Percentiles rank a stretch among this genome's conserved stretches.
phyloP scores from a whole-genome alignment of 495 filamentous ascomycete genomes.

The Hypoxylon lienhwacheense region DNA sequence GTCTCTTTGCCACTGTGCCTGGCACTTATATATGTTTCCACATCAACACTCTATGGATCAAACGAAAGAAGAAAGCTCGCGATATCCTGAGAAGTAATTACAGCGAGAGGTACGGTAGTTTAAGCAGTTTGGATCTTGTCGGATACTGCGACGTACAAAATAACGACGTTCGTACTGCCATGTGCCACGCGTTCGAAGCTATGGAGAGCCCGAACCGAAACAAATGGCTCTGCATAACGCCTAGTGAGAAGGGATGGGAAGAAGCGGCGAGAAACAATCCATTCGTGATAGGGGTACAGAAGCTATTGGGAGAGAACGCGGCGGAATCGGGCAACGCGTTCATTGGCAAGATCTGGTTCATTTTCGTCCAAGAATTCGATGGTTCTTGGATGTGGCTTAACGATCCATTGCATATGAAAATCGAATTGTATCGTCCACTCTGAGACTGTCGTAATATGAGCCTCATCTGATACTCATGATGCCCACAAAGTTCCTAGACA shows the following conservation, averaged over 20 bases:
- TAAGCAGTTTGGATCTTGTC: neutral
- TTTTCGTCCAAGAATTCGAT: neutral
- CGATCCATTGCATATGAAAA: neutral
- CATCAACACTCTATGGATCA: neutral
- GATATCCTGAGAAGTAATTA: conserved; percentile 3
- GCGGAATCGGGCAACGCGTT: neutral
- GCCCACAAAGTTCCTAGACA: too few species aligned
- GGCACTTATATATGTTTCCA: neutral
- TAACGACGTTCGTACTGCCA: neutral
- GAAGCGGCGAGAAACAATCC: conserved; percentile 3
- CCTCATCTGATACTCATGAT: too few species aligned
- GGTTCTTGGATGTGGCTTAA: neutral
- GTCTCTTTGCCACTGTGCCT: neutral
- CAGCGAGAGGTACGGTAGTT: neutral
- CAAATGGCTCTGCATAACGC: neutral
- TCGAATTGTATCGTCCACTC: neutral
- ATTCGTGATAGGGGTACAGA: conserved; percentile 4
- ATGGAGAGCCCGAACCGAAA: neutral
- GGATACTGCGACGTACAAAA: neutral
- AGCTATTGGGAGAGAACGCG: conserved; percentile 1
- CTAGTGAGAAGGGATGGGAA: neutral
- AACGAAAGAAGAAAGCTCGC: neutral
- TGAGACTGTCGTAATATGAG: too few species aligned
- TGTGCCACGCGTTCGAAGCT: neutral
- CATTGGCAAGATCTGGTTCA: neutral